Base-by-base conservation (phyloP, 768 basidiomycete species). In the Russula ochroleuca region DNA sequence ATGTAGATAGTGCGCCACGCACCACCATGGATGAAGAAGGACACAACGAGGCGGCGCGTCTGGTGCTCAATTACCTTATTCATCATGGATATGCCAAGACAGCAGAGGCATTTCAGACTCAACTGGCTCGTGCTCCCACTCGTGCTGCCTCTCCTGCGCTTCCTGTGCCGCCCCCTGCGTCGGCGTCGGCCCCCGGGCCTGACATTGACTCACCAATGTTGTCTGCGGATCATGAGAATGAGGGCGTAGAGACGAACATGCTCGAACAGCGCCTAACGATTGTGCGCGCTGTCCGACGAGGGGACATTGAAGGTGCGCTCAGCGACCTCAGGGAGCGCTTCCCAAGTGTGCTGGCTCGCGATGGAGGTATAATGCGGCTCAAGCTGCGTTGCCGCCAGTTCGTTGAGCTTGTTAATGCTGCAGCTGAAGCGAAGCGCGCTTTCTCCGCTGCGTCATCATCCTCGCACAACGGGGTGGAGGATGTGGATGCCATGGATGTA, bases 51-150 rank as follows among this genome's bases (percentile, higher is more conserved):
- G 79, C 92, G 23, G 86, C 87, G 56, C 82, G 85, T 33, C 83
- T 97, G 23, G 86, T 95, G 11, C 72, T 88, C 43, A 83, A 86
- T 25, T 94, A 94, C 72, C 81, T 97, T 38, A 79, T 85, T 2
- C 93, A 95, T 72, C 87, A 93, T 68, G 94, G 94, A 10, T 93
- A 92, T 70, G 83, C 83, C 17, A 82, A 81, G 43, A 85, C 92
- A 0, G 84, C 88, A 6, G 78, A 81, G 19, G 82, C 87, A 1
- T 86, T 94, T 70, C 80, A 84, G 68, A 79, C 76, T 13, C 87
- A 83, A 65, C 57, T 67, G 6, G 57, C 67, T 21, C 58, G 62
- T 25, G n/a, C 37, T 11, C 50, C 60, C 21, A 21, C 41, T 31
- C 57, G 58, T 47, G 59, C 60, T 2, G 40, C 57, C 17, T 68